These are phyloP conservation scores for Talaromyces sp. DNA, from an alignment of 2,329 filamentous ascomycete genomes.

Conservation along the genomic window DNA sequence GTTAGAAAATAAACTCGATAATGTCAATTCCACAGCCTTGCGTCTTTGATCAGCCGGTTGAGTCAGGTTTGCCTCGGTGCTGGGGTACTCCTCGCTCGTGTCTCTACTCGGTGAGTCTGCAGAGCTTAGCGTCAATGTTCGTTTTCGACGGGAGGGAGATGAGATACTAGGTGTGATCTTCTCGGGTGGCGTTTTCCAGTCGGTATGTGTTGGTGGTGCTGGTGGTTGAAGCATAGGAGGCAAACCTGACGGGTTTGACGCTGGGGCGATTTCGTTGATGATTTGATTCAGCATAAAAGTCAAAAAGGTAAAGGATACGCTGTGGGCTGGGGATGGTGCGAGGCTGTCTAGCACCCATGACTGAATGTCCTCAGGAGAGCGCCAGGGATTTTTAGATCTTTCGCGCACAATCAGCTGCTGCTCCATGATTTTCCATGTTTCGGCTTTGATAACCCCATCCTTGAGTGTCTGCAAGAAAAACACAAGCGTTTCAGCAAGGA, in stretches of 20 bases:
- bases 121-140: constrained; percentile 23
- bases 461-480: constrained; percentile 68
- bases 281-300: constrained; percentile 67
- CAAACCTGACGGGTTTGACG: constrained; percentile 21
- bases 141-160: constrained; percentile 21
- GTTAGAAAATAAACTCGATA: constrained; percentile 61
- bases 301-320: constrained; percentile 83
- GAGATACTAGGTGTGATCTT: constrained; percentile 11
- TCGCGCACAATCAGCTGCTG: constrained; percentile 49
- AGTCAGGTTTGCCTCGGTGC: constrained; percentile 24
- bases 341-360: constrained; percentile 68
- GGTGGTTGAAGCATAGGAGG: constrained; percentile 17
- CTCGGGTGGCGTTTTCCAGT: constrained; percentile 14
- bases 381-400: constrained; percentile 45
- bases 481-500: constrained; percentile 65
- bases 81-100: not conserved
- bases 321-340: constrained; percentile 67
- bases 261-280: constrained; percentile 49
- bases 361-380: constrained; percentile 52
- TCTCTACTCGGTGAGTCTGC: constrained; percentile 24
- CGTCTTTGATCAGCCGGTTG: constrained; percentile 52
- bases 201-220: constrained; percentile 11
- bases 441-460: constrained; percentile 70
- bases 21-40: constrained; percentile 55
- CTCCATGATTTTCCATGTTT: constrained; percentile 67